These are phyloP conservation scores for Xylaria sp. DNA, from an alignment of 2,329 filamentous ascomycete species.

Conservation along the genomic window DNA sequence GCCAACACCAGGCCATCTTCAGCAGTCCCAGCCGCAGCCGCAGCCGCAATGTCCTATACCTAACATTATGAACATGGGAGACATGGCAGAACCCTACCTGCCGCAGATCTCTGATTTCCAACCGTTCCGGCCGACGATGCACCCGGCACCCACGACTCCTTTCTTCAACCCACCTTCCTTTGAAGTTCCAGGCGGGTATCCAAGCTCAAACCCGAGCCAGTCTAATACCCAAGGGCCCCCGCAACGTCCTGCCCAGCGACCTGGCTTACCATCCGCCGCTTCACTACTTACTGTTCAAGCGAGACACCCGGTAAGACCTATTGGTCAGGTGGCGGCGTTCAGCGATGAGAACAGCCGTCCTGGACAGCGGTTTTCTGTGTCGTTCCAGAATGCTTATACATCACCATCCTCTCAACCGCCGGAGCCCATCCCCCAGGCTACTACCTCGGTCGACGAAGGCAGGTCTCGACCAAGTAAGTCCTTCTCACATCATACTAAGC, in stretches of 20 bases:
- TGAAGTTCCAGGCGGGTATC: slow-evolving; percentile 2
- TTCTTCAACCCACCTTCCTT: slow-evolving; percentile 14
- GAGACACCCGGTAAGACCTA: slow-evolving; percentile 13
- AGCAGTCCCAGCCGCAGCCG: neutral
- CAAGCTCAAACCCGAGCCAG: slow-evolving; percentile 18
- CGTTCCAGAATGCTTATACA: slow-evolving; percentile 17
- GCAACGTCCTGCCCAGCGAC: slow-evolving; percentile 19
- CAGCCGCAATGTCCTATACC: slow-evolving; percentile 27
- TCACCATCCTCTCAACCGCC: slow-evolving; percentile 29
- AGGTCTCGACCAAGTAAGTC: slow-evolving; percentile 24
- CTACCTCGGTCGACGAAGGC: slow-evolving; percentile 3
- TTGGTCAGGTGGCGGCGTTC: slow-evolving; percentile 21
- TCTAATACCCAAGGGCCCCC: slow-evolving; percentile 22
- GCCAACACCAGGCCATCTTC: slow-evolving; percentile 17
- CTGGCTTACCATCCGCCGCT: slow-evolving; percentile 7
- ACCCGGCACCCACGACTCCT: slow-evolving; percentile 25
- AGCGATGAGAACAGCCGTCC: slow-evolving; percentile 23
- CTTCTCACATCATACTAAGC: neutral
- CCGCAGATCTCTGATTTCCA: slow-evolving; percentile 17
- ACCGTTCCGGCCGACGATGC: slow-evolving; percentile 31
- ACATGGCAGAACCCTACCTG: slow-evolving; percentile 17
- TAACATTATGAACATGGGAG: slow-evolving; percentile 12
- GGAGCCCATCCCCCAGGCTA: slow-evolving; percentile 9
- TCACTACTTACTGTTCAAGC: slow-evolving; percentile 22
- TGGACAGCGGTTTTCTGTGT: slow-evolving; percentile 22